Evolutionary conservation across 306 rosid genomes (phyloP), one percentile per base, ranked within the genome.

Genomic region (Cucurbita moschata): DNA sequence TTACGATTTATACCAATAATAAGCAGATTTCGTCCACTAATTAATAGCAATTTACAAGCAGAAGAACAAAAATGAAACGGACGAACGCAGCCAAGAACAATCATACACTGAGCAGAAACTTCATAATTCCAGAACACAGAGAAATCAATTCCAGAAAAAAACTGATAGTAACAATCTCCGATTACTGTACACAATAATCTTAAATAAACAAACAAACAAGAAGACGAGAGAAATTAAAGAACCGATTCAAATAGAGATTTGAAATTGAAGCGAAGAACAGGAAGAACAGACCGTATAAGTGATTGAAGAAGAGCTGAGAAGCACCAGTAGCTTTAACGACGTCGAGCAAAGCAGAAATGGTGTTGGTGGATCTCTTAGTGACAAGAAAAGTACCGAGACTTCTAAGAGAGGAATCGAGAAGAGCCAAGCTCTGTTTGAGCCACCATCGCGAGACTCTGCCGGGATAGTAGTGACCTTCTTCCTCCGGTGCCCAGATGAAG

Each of bases 381-480:
- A 95, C 75, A 51, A 95, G 91, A 57, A 85, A 80, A 52, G 95
- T 83, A 23, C 99, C 99, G 44, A 95, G 88, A 74, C 80, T 91
- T 58, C 86, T 86, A 72, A 95, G 79, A 76, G 96, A 91, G 8
- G 89, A 91, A 81, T 95, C 92, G 60, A 95, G 97, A 42, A 82
- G 88, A 76, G 96, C 86, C 82, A 95, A 87, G 66, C 97, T 95
- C 53, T 91, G 85, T 55, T 91, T 95, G 16, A 95, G 95, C 99
- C 99, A 95, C 99, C 99, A 95, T 75, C 99, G 79, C 2, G 99
- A 95, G 1, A 95, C 99, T 73, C 97, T 84, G 3, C 99, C 99
- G 9, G 97, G 99, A 53, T 91, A 80, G 67, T 10, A 95, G 77
- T 90, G 88, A 26, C 99, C 99, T 60, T 91, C 99, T 64, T 95